A percentile compares a stretch with the other conserved stretches of the same genome.
Conservation (phyloP, 768 basidiomycete genomes). For the Suillus bovinus region DNA sequence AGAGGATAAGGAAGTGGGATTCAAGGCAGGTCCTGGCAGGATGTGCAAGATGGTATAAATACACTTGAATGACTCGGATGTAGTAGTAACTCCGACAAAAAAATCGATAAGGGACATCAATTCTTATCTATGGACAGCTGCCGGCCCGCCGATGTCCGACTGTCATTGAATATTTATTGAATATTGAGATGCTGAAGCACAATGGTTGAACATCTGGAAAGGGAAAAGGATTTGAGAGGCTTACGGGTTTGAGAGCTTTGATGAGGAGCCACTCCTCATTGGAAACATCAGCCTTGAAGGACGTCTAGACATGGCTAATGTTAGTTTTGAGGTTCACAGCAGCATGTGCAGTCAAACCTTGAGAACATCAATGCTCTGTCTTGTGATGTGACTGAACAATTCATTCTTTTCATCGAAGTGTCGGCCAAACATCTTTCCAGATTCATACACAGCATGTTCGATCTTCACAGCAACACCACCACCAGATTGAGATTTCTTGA, state of each 20-base stretch:
- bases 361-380: constrained; percentile 92
- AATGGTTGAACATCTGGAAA: constrained; percentile 4
- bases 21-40: background rate
- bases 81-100: constrained; percentile 25
- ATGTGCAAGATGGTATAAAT: constrained; percentile 29
- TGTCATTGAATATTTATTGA: constrained; percentile 19
- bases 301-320: constrained; percentile 46
- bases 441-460: constrained; percentile 95
- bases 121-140: constrained; percentile 12
- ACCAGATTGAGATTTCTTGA: constrained; percentile 94
- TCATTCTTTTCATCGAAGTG: constrained; percentile 98
- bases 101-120: background rate
- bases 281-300: constrained; percentile 87
- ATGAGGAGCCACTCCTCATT: constrained; percentile 94
- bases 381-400: constrained; percentile 83
- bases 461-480: constrained; percentile 98
- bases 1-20: constrained; percentile 3
- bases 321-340: constrained; percentile 9
- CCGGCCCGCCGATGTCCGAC: constrained; percentile 2
- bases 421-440: constrained; percentile 92
- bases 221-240: constrained; percentile 20
- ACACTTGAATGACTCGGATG: constrained; percentile 19
- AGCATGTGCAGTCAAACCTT: constrained; percentile 55
- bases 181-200: constrained; percentile 39
- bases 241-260: constrained; percentile 78